Base-by-base conservation (phyloP, 2,329 filamentous ascomycete species). In the Sclerotinia borealis region DNA sequence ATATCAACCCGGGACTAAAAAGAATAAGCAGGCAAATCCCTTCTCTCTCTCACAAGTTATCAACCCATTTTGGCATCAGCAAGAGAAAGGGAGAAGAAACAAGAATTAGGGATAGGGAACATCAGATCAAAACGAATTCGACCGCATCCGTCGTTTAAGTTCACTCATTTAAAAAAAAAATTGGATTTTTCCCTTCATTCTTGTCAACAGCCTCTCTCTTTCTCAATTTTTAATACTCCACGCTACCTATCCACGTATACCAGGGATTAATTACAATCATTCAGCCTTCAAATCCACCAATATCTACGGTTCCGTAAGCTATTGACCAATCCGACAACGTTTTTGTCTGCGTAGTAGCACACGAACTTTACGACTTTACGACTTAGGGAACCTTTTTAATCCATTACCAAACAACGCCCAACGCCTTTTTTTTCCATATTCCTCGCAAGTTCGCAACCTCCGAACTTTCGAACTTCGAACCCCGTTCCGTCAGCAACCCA, bases 291-390 rank as follows among this genome's bases (percentile, higher is more conserved):
- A n/a, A 27, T 47, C 41, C n/a, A 43, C 43, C 52, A 50, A 39
- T 60, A 50, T 25, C 27, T 47, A 36, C 48, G 15, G 15, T 52
- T 36, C 29, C 37, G 48, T 61, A 62, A 47, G 31, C 41, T 56
- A 22, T 62, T 39, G 34, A 62, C 60, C 50, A 62, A 62, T 62
- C 60, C 50, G n/a, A 62, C 49, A 29, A 29, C 59, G 49, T 61
- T 43, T 61, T 11, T 61, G 27, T 34, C 31, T 45, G 22, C 22
- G 39, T 61, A 47, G 39, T 61, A 47, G 49, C 59, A 43, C 47
- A 29, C 36, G 47, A 60, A 49, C 43, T 55, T n/a, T n/a, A n/a
- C n/a, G n/a, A n/a, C n/a, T n/a, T n/a, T n/a, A n/a, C n/a, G n/a
- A n/a, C n/a, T n/a, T n/a, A n/a, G n/a, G n/a, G n/a, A n/a, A n/a